Base-by-base conservation (phyloP, 345 rosid genomes). In the Euphorbia lathyris region DNA sequence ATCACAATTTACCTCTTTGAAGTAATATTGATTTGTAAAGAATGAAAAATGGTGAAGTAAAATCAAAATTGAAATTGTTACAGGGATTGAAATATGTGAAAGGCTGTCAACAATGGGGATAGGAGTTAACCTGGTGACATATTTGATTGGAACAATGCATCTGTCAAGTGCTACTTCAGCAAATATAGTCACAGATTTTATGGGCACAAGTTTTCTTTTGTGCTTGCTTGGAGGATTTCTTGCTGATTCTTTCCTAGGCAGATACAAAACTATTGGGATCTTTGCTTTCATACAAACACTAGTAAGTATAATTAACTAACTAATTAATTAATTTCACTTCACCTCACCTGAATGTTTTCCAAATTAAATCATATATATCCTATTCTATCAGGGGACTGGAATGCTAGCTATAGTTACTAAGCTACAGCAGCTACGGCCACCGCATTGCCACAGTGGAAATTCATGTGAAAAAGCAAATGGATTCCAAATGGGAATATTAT, bases 331-430 rank as follows among this genome's bases (percentile, higher is more conserved):
- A n/a, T n/a, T n/a, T n/a, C n/a, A n/a, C n/a, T n/a, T n/a, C n/a
- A n/a, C n/a, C n/a, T n/a, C n/a, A n/a, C n/a, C n/a, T n/a, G n/a
- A n/a, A n/a, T n/a, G n/a, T n/a, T n/a, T n/a, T n/a, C n/a, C n/a
- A n/a, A n/a, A n/a, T n/a, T n/a, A n/a, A n/a, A n/a, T n/a, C n/a
- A n/a, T n/a, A n/a, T n/a, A n/a, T n/a, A n/a, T n/a, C n/a, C n/a
- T n/a, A n/a, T n/a, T n/a, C n/a, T n/a, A n/a, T 68, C 67, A 92
- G 97, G 98, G 98, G 43, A 88, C 97, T 36, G 87, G 83, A 66
- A 78, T 81, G 58, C 81, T 93, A 59, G 90, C 95, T 19, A 12
- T 80, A 25, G 72, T 88, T 52, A 74, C 95, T 7, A 86, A 84
- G 67, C 74, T 88, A 47, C 91, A 90, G 11, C 78, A 80, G 74